Conservation (phyloP, 768 basidiomycete species). For the Kwoniella sp. region DNA sequence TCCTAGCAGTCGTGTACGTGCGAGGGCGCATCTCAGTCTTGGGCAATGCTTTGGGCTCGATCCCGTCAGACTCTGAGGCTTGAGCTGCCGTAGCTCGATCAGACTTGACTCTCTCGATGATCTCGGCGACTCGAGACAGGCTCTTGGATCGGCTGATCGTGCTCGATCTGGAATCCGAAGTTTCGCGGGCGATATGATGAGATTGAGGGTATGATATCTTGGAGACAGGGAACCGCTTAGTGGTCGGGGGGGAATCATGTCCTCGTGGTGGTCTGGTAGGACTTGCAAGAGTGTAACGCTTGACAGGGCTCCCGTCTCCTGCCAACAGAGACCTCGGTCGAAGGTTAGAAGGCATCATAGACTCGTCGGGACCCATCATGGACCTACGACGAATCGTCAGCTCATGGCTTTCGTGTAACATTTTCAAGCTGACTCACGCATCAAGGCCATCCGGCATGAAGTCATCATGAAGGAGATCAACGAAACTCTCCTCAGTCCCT, state of each 20-base stretch:
- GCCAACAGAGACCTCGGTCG: constrained; percentile 7
- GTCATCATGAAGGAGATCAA: constrained; percentile 38
- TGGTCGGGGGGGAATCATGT: background rate
- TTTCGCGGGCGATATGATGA: background rate
- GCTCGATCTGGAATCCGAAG: background rate
- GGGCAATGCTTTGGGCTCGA: background rate
- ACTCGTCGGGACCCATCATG: constrained; percentile 30
- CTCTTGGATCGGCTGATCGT: constrained; percentile 23
- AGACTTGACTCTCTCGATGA: constrained; percentile 20
- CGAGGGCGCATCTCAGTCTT: constrained; percentile 9
- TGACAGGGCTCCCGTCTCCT: background rate
- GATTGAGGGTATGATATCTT: background rate
- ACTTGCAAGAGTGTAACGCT: background rate
- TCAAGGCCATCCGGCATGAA: constrained; percentile 30
- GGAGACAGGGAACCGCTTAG: constrained; percentile 4
- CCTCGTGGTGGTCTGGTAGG: background rate
- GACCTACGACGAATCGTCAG: constrained; percentile 2
- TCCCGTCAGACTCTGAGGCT: background rate
- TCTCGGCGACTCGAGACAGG: constrained; percentile 22
- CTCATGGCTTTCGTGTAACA: too few species aligned
- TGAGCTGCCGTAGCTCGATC: constrained; percentile 10
- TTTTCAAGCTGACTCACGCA: constrained; percentile 27
- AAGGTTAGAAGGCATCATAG: constrained; percentile 20
- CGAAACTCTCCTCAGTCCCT: constrained; percentile 48
- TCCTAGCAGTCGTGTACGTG: constrained; percentile 4